Percentiles rank a stretch among this genome's conserved stretches.
phyloP scores from a whole-genome alignment of 495 filamentous ascomycete genomes.

The Massariosphaeria phaeospora region DNA sequence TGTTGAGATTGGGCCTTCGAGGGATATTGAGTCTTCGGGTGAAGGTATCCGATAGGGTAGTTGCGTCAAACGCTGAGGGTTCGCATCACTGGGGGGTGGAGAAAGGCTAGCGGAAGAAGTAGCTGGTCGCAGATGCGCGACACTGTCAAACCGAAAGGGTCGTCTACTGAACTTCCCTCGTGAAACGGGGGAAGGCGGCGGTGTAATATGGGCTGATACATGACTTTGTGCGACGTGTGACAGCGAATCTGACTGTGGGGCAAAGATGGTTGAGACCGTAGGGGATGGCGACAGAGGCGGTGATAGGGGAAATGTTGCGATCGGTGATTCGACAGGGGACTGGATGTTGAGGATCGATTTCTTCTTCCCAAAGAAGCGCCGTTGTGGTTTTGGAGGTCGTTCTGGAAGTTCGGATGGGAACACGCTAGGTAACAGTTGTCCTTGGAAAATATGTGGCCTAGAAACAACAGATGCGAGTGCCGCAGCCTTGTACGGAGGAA shows the following conservation, averaged over 20 bases:
- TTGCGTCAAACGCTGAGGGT: not conserved
- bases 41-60: not conserved
- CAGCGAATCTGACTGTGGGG: not conserved
- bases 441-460: not conserved
- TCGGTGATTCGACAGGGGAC: not conserved
- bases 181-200: not conserved
- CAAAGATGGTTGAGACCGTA: not conserved
- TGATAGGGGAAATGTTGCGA: not conserved
- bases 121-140: not conserved
- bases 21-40: not conserved
- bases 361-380: not conserved
- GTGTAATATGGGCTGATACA: not conserved
- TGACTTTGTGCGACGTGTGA: not conserved
- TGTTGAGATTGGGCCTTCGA: not conserved
- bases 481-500: not conserved
- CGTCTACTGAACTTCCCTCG: not conserved
- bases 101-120: not conserved
- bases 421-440: not conserved
- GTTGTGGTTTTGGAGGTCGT: not conserved
- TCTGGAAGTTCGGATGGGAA: constrained; percentile 10
- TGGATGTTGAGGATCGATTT: not conserved
- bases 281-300: not conserved
- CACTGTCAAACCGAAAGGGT: constrained; percentile 1
- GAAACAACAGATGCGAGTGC: not conserved
- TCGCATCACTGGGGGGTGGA: not conserved